phyloP scores from a whole-genome alignment of 2,329 filamentous ascomycete species.

The Daldinia sp. region DNA sequence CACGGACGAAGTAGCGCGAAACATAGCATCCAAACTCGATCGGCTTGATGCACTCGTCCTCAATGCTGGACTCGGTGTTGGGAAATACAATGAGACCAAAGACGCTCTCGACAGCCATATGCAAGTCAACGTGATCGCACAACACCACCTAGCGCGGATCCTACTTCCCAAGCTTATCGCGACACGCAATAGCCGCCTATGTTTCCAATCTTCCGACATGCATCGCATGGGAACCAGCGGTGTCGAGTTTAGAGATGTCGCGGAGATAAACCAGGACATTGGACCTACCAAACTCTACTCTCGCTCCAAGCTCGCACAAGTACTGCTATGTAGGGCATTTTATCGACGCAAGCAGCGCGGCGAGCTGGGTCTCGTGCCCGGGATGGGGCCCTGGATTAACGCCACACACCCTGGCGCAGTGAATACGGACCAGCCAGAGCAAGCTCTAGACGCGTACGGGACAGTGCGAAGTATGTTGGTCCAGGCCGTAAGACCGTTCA shows the following conservation, averaged over 20 bases:
- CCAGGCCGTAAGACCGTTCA: conserved; percentile 50
- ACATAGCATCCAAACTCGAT: conserved; percentile 51
- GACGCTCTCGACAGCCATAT: conserved; percentile 54
- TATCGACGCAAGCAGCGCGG: conserved; percentile 49
- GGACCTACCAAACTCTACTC: conserved; percentile 57
- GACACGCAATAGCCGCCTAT: conserved; percentile 56
- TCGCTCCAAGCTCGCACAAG: conserved; percentile 58
- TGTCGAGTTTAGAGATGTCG: conserved; percentile 52
- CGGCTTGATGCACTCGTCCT: conserved; percentile 57
- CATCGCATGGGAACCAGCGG: conserved; percentile 47
- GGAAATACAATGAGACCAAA: conserved; percentile 56
- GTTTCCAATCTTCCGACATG: conserved; percentile 59
- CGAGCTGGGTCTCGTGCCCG: conserved; percentile 46
- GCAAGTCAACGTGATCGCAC: conserved; percentile 46
- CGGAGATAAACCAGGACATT: conserved; percentile 59
- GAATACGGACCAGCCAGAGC: conserved; percentile 48
- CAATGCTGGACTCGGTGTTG: conserved; percentile 60
- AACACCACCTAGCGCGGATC: conserved; percentile 57
- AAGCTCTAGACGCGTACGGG: conserved; percentile 60
- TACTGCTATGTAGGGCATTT: conserved; percentile 55
- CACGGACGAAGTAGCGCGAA: conserved; percentile 54
- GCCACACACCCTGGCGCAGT: conserved; percentile 60
- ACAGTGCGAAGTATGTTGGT: conserved; percentile 55
- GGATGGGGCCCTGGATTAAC: conserved; percentile 53
- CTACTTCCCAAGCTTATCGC: conserved; percentile 55